phyloP scores from a whole-genome alignment of 306 rosid species.

The Gastrolobium bilobum region DNA sequence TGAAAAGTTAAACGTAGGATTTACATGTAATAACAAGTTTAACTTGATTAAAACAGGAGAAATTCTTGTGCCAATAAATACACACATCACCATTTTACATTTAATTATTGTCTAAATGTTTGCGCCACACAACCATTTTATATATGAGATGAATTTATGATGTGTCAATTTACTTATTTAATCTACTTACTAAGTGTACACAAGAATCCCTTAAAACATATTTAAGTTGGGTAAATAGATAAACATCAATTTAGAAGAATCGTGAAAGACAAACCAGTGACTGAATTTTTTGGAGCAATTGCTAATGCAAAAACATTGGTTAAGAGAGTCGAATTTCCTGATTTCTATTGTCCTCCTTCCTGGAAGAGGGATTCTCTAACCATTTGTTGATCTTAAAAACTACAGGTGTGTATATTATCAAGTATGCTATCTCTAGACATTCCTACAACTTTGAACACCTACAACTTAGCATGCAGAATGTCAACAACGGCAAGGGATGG shows the following conservation, averaged over 20 bases:
- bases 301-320: neutral
- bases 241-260: neutral
- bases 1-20: constrained; percentile 36
- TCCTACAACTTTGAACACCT: constrained; percentile 10
- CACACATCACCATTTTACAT: neutral
- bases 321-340: neutral
- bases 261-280: neutral
- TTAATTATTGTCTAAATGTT: neutral
- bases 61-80: neutral
- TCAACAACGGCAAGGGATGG: neutral
- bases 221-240: neutral
- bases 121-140: neutral
- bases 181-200: neutral
- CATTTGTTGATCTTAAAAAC: neutral
- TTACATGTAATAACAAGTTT: constrained; percentile 3
- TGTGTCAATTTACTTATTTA: neutral
- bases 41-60: neutral
- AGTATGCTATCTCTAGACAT: neutral
- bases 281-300: neutral
- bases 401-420: neutral
- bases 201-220: neutral
- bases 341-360: constrained; percentile 4
- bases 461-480: neutral
- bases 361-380: neutral
- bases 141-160: neutral